Evolutionary conservation across 495 filamentous ascomycete species (phyloP), one percentile per base, ranked within the genome.

Genomic region (Amphirosellinia nigrospora): DNA sequence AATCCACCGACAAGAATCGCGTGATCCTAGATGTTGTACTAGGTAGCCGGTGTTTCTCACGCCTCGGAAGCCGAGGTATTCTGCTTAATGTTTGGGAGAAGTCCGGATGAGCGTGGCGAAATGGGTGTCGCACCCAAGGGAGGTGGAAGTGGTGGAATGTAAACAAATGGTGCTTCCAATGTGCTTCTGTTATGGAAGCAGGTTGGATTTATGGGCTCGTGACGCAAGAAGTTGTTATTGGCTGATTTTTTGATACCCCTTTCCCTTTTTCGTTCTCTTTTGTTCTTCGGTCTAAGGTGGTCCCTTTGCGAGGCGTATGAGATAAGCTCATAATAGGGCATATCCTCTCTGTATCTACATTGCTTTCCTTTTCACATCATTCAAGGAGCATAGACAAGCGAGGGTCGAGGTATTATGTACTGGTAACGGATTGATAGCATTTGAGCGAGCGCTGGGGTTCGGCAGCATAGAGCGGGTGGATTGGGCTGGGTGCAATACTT

Each of bases 81-180:
- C 92, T 94, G 16, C 85, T 96, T 59, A 94, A 89, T 66, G 90
- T 98, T 13, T 93, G 94, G 87, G 91, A 75, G 92, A 96, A 75
- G 85, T 90, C 48, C 84, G 89, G 92, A 91, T 30, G 86, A 89
- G 70, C 86, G 90, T 73, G 91, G 91, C 0, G 85, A 87, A 68
- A 82, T 90, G 21, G 93, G 92, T 13, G 81, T 85, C 1, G 88
- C 89, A 36, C 88, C 89, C 0, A 84, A 89, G 61, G 84, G 86
- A 45, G 96, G 96, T 4, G 92, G 91, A 30, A 89, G 97, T 1
- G 86, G 84, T 5, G 91, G 91, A 87, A 86, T 69, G 91, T 89
- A 41, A 89, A 85, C 62, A 90, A 94, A 58, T 97, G 92, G 85
- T 93, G 94, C 85, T 89, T 97, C 68, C 93, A 96, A 80, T 86